These are phyloP conservation scores for Filobasidium uniguttulatum DNA, from an alignment of 1,284 basidiomycete species.

Conservation along the genomic window DNA sequence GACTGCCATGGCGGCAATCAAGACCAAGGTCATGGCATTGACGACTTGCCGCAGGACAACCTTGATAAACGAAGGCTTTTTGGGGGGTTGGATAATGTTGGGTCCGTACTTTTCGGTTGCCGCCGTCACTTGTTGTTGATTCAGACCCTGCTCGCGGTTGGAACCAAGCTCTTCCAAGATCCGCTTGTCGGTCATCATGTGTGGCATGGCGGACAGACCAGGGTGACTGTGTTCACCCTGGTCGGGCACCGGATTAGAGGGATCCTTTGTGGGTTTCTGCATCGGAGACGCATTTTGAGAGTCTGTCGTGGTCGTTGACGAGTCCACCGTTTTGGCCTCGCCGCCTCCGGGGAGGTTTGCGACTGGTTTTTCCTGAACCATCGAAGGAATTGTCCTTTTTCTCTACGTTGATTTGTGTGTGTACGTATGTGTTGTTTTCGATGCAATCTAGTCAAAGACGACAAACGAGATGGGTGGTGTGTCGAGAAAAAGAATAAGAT, in stretches of 20 bases:
- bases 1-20: slow-evolving; percentile 26
- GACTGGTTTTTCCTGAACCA: no score
- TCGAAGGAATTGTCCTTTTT: no score
- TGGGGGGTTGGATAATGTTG: slow-evolving; percentile 13
- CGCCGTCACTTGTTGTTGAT: not conserved
- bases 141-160: slow-evolving; percentile 9
- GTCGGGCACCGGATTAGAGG: not conserved
- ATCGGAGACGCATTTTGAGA: not conserved
- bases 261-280: slow-evolving; percentile 1
- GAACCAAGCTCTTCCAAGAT: slow-evolving; percentile 9
- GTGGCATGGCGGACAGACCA: not conserved
- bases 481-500: no score
- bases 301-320: not conserved
- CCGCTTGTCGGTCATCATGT: slow-evolving; percentile 5
- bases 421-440: no score
- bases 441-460: no score
- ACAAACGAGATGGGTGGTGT: no score
- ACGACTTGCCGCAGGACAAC: slow-evolving; percentile 11
- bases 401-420: no score
- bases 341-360: no score
- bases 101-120: slow-evolving; percentile 7
- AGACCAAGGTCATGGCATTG: slow-evolving; percentile 15
- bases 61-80: slow-evolving; percentile 12
- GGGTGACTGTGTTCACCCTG: not conserved
- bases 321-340: not conserved